Base-by-base conservation (phyloP, 306 rosid genomes). In the Clitoria ternatea region DNA sequence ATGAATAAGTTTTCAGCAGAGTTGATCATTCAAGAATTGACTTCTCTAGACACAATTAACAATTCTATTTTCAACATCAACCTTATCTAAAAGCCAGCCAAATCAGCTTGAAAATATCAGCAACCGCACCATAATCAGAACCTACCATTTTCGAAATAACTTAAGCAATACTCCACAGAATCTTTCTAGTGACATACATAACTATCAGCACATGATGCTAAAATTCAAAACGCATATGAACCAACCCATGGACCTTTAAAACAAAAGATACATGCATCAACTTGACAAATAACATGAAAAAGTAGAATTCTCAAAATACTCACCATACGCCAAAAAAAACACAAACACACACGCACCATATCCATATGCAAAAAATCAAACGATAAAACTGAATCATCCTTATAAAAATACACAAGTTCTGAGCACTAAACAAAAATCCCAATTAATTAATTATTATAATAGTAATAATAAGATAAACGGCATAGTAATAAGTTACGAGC, bases 1-100 rank as follows among this genome's bases (percentile, higher is more conserved):
- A 63, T 79, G 27, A 81, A 76, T 45, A 71, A 83, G 74, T 20
- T 61, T 56, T 60, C 57, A 61, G 80, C 54, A 33, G 36, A 77
- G 17, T 45, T 20, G 22, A 77, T 15, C 69, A 60, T 59, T 14
- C 63, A 43, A 14, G 42, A 54, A 61, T 53, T 29, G 63, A 53
- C 60, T 49, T 40, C 79, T 19, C 33, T 53, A 27, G 37, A 47
- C 61, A 60, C 30, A 42, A 45, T 56, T 35, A 47, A 43, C 3
- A 50, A 18, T 52, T 61, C 32, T 35, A 26, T 15, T 32, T 17
- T 27, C 18, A 44, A 62, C n/a, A 43, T 57, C 32, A 36, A 53
- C 45, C 22, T 43, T 22, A 7, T 37, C 36, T 12, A 44, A 63
- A 61, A 75, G 32, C 44, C 27, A n/a, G 23, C 40, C 36, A 48